Percentiles rank a stretch among this genome's conserved stretches.
These are phyloP conservation scores for Plasmodium gallinaceum DNA, from an alignment of 169 alveolate species.

Conservation along the genomic window DNA sequence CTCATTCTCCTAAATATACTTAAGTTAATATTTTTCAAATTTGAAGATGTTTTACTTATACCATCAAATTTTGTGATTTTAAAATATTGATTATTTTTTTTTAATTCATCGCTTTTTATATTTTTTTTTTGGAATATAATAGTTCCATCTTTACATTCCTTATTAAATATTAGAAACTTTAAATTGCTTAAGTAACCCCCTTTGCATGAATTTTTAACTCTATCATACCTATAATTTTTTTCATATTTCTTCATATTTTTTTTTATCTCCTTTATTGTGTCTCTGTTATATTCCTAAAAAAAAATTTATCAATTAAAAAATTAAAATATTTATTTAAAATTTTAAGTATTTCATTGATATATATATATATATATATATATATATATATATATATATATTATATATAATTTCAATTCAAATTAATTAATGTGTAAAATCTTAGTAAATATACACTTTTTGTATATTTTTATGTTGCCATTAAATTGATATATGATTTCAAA, in stretches of 20 bases:
- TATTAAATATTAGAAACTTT: background rate
- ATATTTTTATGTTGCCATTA: slow-evolving; percentile 16
- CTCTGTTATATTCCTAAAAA: slow-evolving; percentile 31
- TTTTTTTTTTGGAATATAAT: background rate
- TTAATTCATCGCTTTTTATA: slow-evolving; percentile 16
- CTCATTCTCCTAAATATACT: slow-evolving; percentile 67
- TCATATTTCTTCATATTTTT: background rate
- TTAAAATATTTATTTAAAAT: background rate
- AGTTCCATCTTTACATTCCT: background rate
- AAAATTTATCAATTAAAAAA: slow-evolving; percentile 2
- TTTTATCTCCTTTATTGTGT: background rate
- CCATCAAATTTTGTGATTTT: slow-evolving; percentile 9
- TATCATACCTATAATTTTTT: slow-evolving; percentile 7
- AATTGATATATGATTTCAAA: background rate
- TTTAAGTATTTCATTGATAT: no score
- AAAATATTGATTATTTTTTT: slow-evolving; percentile 10
- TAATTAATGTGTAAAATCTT: background rate
- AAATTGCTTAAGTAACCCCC: background rate
- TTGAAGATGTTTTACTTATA: slow-evolving; percentile 28
- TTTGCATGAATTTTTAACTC: slow-evolving; percentile 9
- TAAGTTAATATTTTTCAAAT: slow-evolving; percentile 51
- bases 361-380: background rate
- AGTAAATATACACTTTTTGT: background rate
- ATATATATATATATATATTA: slow-evolving; percentile 3
- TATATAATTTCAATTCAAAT: background rate